Evolutionary conservation across 768 basidiomycete genomes (phyloP).

Genomic region (Filobasidium wieringae): DNA sequence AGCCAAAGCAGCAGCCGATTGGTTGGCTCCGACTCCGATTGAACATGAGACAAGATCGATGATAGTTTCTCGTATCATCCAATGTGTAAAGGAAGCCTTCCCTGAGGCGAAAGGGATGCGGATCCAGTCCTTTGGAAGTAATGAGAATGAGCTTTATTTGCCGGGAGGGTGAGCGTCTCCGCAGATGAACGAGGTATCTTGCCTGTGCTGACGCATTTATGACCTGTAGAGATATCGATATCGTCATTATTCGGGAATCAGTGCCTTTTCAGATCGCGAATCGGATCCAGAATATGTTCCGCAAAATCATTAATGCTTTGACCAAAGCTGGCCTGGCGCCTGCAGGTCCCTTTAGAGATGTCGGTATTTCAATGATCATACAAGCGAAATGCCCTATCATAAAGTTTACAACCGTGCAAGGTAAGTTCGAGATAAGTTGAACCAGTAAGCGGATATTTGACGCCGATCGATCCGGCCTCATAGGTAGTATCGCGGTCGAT

Average conservation of each 20-base stretch:
- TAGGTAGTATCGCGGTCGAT: slow-evolving; percentile 51
- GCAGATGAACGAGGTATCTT: background rate
- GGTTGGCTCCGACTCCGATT: slow-evolving; percentile 71
- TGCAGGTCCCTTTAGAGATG: background rate
- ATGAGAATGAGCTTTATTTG: slow-evolving; percentile 83
- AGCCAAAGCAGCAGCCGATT: slow-evolving; percentile 68
- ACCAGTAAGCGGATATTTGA: background rate
- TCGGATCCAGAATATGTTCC: slow-evolving; percentile 45
- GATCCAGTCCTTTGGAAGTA: slow-evolving; percentile 82
- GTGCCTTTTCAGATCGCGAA: background rate
- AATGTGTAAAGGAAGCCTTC: slow-evolving; percentile 54
- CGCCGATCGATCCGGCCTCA: too few species aligned
- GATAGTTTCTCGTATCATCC: slow-evolving; percentile 56
- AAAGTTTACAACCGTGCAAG: slow-evolving; percentile 77
- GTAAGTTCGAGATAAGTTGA: slow-evolving; percentile 18
- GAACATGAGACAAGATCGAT: slow-evolving; percentile 48
- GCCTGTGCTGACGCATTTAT: background rate
- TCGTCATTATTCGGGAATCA: slow-evolving; percentile 50
- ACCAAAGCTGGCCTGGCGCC: slow-evolving; percentile 62
- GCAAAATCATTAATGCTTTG: slow-evolving; percentile 64
- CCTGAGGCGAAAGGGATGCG: slow-evolving; percentile 44
- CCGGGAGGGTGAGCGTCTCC: slow-evolving; percentile 70
- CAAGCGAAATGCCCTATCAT: slow-evolving; percentile 94
- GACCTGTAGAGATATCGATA: slow-evolving; percentile 70
- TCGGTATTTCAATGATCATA: slow-evolving; percentile 70